Base-by-base conservation (phyloP, 2,329 filamentous ascomycete species). In the Trichophyton verrucosum region DNA sequence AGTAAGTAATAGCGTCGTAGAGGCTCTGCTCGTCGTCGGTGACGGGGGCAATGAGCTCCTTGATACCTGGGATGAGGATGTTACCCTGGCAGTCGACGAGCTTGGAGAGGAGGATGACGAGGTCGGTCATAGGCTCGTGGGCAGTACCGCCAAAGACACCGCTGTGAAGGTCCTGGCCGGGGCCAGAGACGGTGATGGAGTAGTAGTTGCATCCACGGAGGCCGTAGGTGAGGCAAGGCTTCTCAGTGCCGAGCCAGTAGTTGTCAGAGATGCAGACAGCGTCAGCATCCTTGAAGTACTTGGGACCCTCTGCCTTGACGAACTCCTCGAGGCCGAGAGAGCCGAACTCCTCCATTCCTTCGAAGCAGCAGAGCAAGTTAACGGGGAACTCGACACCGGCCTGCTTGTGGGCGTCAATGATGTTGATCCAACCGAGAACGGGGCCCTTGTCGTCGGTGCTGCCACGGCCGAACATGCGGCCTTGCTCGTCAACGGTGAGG, bases 291-390 rank as follows among this genome's bases (percentile, higher is more conserved):
- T 90, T 90, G 79, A 99, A 99, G 81, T 86, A 97, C 69, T 89
- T 88, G 78, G 95, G 90, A 66, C 88, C 91, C 78, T 99, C 94
- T 55, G 83, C 86, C 67, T 88, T 82, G 76, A 99, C 96, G 66
- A 97, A 88, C 68, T 96, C 92, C 71, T 99, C 94, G 60, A 99
- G 82, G 42, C 94, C 94, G 73, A 97, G 92, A 0, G 91, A 96
- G 58, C 94, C 94, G 73, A 95, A 96, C 79, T 99, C 94, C 78
- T 99, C 94, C 94, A 99, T 99, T 57, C 94, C 94, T 81, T 99
- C 94, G 69, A 99, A 97, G 81, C 94, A 99, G 89, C 96, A 97
- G 65, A 99, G 84, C 66, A 99, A 81, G 78, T 99, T 99, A 71
- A 99, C 94, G 7, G 94, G 94, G 73, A 99, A 90, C 58, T 96